These are phyloP conservation scores for Neopestalotiopsis sp. DNA, from an alignment of 2,329 filamentous ascomycete genomes.

Conservation along the genomic window DNA sequence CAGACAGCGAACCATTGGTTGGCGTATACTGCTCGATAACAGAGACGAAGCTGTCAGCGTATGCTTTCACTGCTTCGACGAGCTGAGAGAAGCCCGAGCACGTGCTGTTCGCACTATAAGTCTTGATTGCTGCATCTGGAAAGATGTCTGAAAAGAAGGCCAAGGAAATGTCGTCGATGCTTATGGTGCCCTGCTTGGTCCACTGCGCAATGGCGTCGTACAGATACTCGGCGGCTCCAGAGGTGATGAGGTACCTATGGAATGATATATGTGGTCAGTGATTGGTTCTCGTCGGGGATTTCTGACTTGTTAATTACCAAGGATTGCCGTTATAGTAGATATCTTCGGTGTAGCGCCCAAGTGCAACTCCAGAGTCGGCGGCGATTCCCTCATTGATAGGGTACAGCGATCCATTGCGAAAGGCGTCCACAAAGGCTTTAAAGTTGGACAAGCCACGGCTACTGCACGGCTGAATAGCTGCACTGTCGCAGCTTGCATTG, in stretches of 20 bases:
- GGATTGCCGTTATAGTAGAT: conserved; percentile 62
- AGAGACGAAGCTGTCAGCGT: conserved; percentile 60
- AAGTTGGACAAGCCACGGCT: conserved; percentile 57
- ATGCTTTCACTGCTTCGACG: conserved; percentile 51
- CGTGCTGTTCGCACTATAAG: conserved; percentile 46
- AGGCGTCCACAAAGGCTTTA: conserved; percentile 60
- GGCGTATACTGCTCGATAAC: conserved; percentile 54
- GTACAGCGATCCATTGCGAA: conserved; percentile 54
- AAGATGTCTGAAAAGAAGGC: conserved; percentile 61
- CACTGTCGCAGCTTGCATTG: conserved; percentile 53
- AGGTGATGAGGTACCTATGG: conserved; percentile 52
- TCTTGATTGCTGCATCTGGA: conserved; percentile 51
- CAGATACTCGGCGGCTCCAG: conserved; percentile 62
- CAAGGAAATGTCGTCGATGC: conserved; percentile 56
- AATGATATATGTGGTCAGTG: conserved; percentile 11
- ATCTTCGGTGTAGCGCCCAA: conserved; percentile 57
- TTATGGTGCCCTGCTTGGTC: conserved; percentile 51
- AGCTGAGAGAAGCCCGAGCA: conserved; percentile 45
- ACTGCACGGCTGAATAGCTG: conserved; percentile 63
- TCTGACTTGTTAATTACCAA: conserved; percentile 41
- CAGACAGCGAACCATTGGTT: conserved; percentile 50
- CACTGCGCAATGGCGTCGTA: conserved; percentile 63
- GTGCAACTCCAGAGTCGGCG: conserved; percentile 47
- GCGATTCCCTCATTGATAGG: conserved; percentile 55
- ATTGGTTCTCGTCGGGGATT: neutral